Base-by-base conservation (phyloP, 2,329 filamentous ascomycete species). In the Beauveria bassiana region DNA sequence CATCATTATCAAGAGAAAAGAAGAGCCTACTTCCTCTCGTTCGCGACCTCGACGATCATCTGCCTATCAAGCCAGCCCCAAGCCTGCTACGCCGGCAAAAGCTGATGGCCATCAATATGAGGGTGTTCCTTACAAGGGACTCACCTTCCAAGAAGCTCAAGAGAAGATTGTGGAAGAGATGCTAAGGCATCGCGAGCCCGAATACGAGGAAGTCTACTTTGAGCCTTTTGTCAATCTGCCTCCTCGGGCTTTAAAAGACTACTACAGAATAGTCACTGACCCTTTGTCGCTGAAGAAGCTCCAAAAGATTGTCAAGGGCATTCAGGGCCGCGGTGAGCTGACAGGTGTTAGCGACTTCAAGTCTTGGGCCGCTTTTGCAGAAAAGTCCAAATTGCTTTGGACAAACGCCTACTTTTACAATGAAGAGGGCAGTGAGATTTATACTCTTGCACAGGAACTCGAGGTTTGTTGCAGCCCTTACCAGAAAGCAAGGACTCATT, bases 351-450 rank as follows among this genome's bases (percentile, higher is more conserved):
- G 79, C 54, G 86, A 91, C 53, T 91, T 92, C 74, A 93, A 91
- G 72, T 89, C 79, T 56, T 97, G 93, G 93, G 82, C 86, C 61
- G 82, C 86, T 1, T 91, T 96, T 66, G 91, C 91, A 71, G 86
- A 92, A 59, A 89, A 90, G 69, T 81, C 90, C 14, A 89, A 86
- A 68, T 81, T 90, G 58, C 86, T 97, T 49, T 97, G 93, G 93
- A 83, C 82, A 54, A 97, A 97, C 73, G 91, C 92, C 0, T 89
- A 86, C 69, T 88, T 88, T 63, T 97, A 93, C 78, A 97, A 97
- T 67, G 91, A 96, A 72, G 92, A 96, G 70, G 90, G 88, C 4
- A 96, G 93, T 69, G 88, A 91, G 18, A 93, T 96, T 57, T 91
- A 87, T 65, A 79, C 84, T 24, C 79, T 95, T 64, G 91, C 91